phyloP scores from a whole-genome alignment of 2,329 filamentous ascomycete genomes.

The Stemphylium lycopersici region DNA sequence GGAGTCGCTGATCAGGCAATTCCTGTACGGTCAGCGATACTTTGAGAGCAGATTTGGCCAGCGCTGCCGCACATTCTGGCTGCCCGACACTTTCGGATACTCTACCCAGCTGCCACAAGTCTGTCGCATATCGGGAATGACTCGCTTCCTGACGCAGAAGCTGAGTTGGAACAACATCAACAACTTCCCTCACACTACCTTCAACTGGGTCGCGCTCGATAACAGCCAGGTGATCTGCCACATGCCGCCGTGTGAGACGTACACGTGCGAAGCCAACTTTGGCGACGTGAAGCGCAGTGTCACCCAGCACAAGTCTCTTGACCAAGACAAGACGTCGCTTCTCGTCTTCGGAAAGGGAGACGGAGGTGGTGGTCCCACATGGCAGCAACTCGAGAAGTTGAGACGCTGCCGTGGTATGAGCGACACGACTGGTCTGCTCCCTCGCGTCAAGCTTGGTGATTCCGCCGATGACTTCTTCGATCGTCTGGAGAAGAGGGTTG shows the following conservation, averaged over 20 bases:
- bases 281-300: constrained; percentile 91
- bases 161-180: constrained; percentile 99
- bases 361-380: constrained; percentile 92
- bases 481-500: constrained; percentile 77
- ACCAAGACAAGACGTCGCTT: constrained; percentile 87
- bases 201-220: constrained; percentile 97
- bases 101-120: constrained; percentile 93
- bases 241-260: constrained; percentile 95
- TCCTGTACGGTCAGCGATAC: constrained; percentile 92
- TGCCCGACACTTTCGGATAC: constrained; percentile 98
- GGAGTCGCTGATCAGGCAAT: constrained; percentile 91
- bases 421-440: constrained; percentile 82
- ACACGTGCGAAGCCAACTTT: constrained; percentile 93
- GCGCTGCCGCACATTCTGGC: constrained; percentile 91
- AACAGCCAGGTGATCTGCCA: constrained; percentile 97
- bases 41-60: constrained; percentile 93
- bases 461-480: constrained; percentile 96
- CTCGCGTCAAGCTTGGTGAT: constrained; percentile 84
- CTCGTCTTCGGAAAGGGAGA: constrained; percentile 97
- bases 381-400: constrained; percentile 92
- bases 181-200: constrained; percentile 97
- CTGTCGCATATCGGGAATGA: constrained; percentile 94
- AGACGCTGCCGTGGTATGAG: constrained; percentile 88
- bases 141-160: constrained; percentile 95
- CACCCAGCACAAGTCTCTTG: constrained; percentile 91